These are phyloP conservation scores for Cajanus cajan DNA, from an alignment of 306 rosid species.

Conservation along the genomic window DNA sequence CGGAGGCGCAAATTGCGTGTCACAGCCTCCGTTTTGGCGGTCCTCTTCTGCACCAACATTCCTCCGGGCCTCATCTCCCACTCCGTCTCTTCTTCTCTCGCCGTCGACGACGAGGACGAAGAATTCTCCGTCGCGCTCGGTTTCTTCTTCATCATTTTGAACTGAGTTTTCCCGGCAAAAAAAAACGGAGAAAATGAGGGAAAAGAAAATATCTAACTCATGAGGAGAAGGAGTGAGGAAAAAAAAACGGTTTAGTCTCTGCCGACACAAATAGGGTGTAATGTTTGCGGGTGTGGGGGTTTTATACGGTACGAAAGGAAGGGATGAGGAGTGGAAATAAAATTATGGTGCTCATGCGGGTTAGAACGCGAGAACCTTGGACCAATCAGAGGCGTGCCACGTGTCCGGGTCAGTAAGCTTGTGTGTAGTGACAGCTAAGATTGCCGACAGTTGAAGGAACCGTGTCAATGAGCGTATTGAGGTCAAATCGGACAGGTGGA, in stretches of 20 bases:
- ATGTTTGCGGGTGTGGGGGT: not conserved
- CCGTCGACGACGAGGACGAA: constrained; percentile 28
- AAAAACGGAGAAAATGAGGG: not conserved
- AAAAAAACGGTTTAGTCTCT: constrained; percentile 9
- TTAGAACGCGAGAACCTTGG: not conserved
- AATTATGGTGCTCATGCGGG: not conserved
- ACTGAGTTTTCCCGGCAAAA: constrained; percentile 20
- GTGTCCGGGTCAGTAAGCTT: constrained; percentile 28
- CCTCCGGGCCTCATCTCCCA: constrained; percentile 94
- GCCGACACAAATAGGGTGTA: constrained; percentile 52
- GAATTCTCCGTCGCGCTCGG: constrained; percentile 25
- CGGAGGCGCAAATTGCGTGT: constrained; percentile 48
- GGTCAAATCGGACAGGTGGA: constrained; percentile 30
- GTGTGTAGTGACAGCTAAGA: constrained; percentile 59
- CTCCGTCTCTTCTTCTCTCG: constrained; percentile 31
- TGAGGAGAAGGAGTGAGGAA: not conserved
- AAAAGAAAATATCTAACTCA: constrained; percentile 30
- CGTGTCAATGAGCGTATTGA: constrained; percentile 1
- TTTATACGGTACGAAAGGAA: constrained; percentile 1
- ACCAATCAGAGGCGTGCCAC: constrained; percentile 39
- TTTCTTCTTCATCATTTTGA: constrained; percentile 51
- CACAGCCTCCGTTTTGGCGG: constrained; percentile 23
- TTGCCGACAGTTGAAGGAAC: constrained; percentile 65
- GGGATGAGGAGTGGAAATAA: not conserved
- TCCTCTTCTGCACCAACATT: constrained; percentile 75